phyloP scores from a whole-genome alignment of 176 grass and related monocot species.

The Juncus inflexus region DNA sequence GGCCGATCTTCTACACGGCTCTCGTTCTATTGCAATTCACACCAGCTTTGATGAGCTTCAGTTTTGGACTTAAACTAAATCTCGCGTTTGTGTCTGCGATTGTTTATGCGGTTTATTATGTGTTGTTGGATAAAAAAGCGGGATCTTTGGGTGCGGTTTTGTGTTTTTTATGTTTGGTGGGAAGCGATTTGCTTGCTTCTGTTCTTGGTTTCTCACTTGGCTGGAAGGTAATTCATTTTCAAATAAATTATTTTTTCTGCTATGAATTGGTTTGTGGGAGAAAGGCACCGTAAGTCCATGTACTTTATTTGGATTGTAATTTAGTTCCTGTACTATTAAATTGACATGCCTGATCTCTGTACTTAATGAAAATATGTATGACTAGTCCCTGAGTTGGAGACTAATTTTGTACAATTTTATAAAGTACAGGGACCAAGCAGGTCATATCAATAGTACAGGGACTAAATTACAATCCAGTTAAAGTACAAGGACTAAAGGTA shows the following conservation, averaged over 20 bases:
- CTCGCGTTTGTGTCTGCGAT: conserved; percentile 24
- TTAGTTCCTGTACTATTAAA: no score
- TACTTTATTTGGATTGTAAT: no score
- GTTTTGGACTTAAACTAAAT: conserved; percentile 17
- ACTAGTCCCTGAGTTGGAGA: no score
- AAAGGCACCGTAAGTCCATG: no score
- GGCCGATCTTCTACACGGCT: conserved; percentile 71
- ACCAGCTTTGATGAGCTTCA: conserved; percentile 20
- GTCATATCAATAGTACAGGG: no score
- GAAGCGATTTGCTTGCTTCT: conserved; percentile 42
- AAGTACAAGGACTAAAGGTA: no score
- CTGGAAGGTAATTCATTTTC: conserved; percentile 42
- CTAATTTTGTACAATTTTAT: no score
- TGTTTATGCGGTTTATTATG: conserved; percentile 50
- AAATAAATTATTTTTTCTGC: neutral
- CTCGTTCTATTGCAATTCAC: conserved; percentile 70
- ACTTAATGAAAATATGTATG: no score
- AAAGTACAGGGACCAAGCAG: no score
- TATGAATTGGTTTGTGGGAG: no score
- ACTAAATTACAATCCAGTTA: no score
- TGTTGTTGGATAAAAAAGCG: conserved; percentile 54
- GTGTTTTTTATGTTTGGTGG: conserved; percentile 58
- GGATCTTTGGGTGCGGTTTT: conserved; percentile 49
- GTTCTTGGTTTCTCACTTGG: conserved; percentile 49
- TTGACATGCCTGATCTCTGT: no score